These are phyloP conservation scores for Colletotrichum incanum DNA, from an alignment of 2,329 filamentous ascomycete species.

Conservation along the genomic window DNA sequence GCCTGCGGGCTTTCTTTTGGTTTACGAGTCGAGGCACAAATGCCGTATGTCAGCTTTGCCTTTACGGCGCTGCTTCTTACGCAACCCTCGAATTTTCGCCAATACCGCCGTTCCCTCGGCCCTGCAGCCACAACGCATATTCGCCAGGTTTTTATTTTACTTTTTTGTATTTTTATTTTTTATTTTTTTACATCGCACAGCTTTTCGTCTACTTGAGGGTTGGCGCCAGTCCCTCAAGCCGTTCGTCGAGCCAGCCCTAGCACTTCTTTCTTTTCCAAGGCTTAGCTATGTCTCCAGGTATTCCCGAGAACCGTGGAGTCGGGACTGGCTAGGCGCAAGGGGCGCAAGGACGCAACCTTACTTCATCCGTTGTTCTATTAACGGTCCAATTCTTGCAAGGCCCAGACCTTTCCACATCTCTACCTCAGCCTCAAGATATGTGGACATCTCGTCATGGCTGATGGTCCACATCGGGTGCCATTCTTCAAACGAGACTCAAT, in stretches of 20 bases:
- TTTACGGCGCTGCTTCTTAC: neutral
- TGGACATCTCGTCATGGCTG: neutral
- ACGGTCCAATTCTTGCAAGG: neutral
- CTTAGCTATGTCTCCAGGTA: neutral
- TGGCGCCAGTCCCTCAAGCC: neutral
- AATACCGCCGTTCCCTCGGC: slow-evolving; percentile 2
- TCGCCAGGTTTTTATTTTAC: too few species aligned
- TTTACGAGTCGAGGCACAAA: neutral
- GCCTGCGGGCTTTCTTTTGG: neutral
- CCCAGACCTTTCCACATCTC: neutral
- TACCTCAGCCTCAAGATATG: neutral
- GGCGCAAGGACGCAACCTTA: neutral
- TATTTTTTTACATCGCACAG: neutral
- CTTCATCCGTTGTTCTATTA: slow-evolving; percentile 1
- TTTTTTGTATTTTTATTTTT: too few species aligned
- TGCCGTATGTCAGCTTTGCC: slow-evolving; percentile 24
- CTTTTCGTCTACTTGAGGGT: neutral
- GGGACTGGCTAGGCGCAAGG: slow-evolving; percentile 24
- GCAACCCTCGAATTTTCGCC: neutral
- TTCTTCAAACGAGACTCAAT: neutral
- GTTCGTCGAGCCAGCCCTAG: neutral
- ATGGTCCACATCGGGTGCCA: neutral
- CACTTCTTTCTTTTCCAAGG: neutral
- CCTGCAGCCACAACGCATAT: slow-evolving; percentile 15
- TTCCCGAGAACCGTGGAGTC: slow-evolving; percentile 1